These are phyloP conservation scores for Beta macrorhiza DNA, from an alignment of 179 eudicot genomes.

Conservation along the genomic window DNA sequence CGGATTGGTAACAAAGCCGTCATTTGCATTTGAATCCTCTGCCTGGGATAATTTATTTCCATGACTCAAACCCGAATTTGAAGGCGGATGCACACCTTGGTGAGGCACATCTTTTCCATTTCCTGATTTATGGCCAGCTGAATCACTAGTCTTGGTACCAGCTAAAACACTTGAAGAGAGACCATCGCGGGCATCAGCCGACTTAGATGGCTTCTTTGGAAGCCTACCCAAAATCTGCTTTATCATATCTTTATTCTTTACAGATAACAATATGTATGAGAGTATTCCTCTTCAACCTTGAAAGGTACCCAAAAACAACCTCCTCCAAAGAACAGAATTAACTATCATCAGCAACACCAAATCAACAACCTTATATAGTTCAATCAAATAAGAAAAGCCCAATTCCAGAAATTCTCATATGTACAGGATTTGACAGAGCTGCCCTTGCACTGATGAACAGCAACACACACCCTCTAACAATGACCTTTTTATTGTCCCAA, in stretches of 20 bases:
- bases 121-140: constrained; percentile 36
- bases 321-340: constrained; percentile 25
- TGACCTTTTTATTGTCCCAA: constrained; percentile 16
- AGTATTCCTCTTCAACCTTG: constrained; percentile 19
- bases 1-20: constrained; percentile 25
- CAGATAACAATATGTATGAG: constrained; percentile 5
- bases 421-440: constrained; percentile 6
- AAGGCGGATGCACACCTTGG: constrained; percentile 25
- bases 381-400: constrained; percentile 36
- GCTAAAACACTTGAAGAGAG: constrained; percentile 30
- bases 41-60: constrained; percentile 21
- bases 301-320: constrained; percentile 15
- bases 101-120: constrained; percentile 33
- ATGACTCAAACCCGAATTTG: constrained; percentile 29
- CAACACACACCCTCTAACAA: constrained; percentile 3
- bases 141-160: constrained; percentile 33
- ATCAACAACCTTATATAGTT: constrained; percentile 13
- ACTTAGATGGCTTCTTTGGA: constrained; percentile 53
- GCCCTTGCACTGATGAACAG: constrained; percentile 5
- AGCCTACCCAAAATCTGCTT: constrained; percentile 52
- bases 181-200: constrained; percentile 36
- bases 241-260: constrained; percentile 34
- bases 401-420: constrained; percentile 23
- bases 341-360: constrained; percentile 9
- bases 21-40: constrained; percentile 37